Evolutionary conservation across 2,329 filamentous ascomycete genomes (phyloP).

Genomic region (Coniochaeta hoffmannii): DNA sequence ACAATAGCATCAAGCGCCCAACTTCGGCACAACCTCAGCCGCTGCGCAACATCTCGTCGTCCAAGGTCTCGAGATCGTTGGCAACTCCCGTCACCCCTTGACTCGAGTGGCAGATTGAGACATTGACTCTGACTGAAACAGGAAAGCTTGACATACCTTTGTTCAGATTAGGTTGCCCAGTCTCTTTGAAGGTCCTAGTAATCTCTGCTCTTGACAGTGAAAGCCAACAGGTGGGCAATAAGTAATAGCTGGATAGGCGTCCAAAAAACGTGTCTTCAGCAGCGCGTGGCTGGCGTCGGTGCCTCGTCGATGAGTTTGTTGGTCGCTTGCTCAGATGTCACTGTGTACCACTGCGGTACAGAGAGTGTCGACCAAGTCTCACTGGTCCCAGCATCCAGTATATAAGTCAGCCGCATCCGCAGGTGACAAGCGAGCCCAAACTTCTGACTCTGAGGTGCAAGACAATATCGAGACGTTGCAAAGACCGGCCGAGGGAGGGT

Average conservation of each 20-base stretch:
- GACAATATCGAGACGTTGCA: constrained; percentile 4
- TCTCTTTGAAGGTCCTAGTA: not conserved
- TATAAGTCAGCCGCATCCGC: not conserved
- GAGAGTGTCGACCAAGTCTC: not conserved
- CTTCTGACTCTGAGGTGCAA: not conserved
- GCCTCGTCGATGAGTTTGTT: not conserved
- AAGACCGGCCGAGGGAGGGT: not conserved
- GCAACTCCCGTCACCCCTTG: not conserved
- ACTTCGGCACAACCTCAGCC: not conserved
- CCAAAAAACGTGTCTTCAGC: not conserved
- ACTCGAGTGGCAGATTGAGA: not conserved
- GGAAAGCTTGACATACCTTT: not conserved
- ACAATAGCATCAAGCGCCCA: not conserved
- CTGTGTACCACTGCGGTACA: not conserved
- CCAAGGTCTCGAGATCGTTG: not conserved
- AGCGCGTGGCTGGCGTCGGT: not conserved
- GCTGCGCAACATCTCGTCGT: not conserved
- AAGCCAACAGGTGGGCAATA: not conserved
- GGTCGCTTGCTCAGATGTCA: not conserved
- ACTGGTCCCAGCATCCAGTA: constrained; percentile 2
- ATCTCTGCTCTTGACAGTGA: not conserved
- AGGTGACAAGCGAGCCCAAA: not conserved
- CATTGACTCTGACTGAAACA: not conserved
- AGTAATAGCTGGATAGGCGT: not conserved
- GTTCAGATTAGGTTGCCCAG: not conserved